A percentile compares a stretch with the other conserved stretches of the same genome.
Evolutionary conservation across 2,329 filamentous ascomycete species (phyloP).

Genomic region (Simplicillium aogashimaense): DNA sequence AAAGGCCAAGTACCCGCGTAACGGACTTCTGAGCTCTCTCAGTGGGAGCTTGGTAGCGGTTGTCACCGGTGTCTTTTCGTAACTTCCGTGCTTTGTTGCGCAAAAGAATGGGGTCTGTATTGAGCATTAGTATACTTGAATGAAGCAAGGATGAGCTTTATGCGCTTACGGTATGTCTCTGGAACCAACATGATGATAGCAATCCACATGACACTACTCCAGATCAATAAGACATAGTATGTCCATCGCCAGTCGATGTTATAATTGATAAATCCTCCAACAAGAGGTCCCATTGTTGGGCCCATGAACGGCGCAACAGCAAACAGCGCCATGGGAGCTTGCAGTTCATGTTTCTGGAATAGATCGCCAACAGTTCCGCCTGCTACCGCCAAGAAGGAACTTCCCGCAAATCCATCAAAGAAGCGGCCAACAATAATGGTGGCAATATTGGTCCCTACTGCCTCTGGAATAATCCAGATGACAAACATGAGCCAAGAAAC

Average conservation of each 20-base stretch:
- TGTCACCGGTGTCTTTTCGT: constrained; percentile 68
- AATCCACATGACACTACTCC: constrained; percentile 55
- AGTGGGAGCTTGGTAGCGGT: constrained; percentile 65
- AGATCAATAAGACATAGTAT: constrained; percentile 78
- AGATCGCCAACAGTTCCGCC: constrained; percentile 80
- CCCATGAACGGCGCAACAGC: constrained; percentile 56
- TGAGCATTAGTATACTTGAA: neutral
- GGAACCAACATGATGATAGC: constrained; percentile 66
- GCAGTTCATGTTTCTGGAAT: constrained; percentile 58
- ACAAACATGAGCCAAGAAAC: constrained; percentile 63
- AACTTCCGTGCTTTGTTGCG: constrained; percentile 60
- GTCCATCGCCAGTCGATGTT: constrained; percentile 69
- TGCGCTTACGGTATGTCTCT: constrained; percentile 67
- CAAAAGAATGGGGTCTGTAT: constrained; percentile 54
- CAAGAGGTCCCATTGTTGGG: constrained; percentile 45
- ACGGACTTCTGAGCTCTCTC: constrained; percentile 66
- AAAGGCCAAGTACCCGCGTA: constrained; percentile 43
- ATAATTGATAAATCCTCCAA: constrained; percentile 77
- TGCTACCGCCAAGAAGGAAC: constrained; percentile 61
- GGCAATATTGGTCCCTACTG: constrained; percentile 70
- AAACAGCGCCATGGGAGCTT: constrained; percentile 76
- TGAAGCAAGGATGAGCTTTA: neutral
- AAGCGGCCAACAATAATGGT: constrained; percentile 74
- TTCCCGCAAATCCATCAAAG: constrained; percentile 62
- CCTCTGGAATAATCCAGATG: constrained; percentile 73